Evolutionary conservation across 139 green algal species (phyloP), one percentile per base, ranked within the genome.

Genomic region (Tetradesmus lagerheimii): DNA sequence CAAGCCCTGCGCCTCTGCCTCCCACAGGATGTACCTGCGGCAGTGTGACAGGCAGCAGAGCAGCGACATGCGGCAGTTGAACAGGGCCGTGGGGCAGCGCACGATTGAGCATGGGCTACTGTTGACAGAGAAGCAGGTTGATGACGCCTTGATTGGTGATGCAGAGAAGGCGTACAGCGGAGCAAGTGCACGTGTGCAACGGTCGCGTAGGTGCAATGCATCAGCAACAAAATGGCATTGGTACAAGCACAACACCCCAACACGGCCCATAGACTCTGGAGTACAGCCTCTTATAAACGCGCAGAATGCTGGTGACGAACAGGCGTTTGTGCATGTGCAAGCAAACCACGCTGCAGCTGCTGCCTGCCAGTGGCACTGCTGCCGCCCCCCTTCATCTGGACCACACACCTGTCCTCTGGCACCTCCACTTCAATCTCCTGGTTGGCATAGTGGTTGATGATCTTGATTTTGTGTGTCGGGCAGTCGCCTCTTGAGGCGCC

Each of bases 1-100:
- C 66, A 98, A 89, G 35, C 97, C 98, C 89, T 97, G 85, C 47
- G 98, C 97, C 92, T 99, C 98, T 3, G 97, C 98, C 89, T 99
- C 97, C 85, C 92, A 98, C 80, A 99, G 90, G 6, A 99, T 96
- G 93, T 99, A 99, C 87, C 96, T 97, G 57, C 0, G 4, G 57
- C 57, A 71, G 16, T 5, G 23, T 18, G 14, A 12, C 11, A 18
- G 45, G 45, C n/a, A 57, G 11, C 45, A 57, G 45, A 18, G 45
- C 45, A 57, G 45, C 9, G 20, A 4, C 38, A 84, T n/a, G n/a
- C n/a, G 45, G 45, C n/a, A 57, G 11, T 12, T 18, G 23, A 31
- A 8, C 57, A 18, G 20, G 12, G 11, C 0, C 25, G 66, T 71
- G 57, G 57, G 57, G 57, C 57, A 71, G 18, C 25, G 2, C 12